phyloP scores from a whole-genome alignment of 768 basidiomycete species.

The Mycena olivaceomarginata region DNA sequence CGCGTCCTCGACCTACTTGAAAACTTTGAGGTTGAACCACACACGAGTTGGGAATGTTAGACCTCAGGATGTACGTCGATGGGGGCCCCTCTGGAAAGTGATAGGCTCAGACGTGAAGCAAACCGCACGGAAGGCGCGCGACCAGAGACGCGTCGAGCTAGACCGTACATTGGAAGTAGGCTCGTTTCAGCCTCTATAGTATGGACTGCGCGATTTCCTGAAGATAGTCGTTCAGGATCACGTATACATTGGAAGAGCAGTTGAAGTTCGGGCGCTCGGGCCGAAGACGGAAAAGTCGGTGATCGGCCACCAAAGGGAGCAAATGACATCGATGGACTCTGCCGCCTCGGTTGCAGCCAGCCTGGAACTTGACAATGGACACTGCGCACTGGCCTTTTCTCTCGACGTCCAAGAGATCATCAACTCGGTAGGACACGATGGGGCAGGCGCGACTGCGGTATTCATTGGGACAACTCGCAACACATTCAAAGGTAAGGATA shows the following conservation, averaged over 20 bases:
- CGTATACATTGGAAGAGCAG: neutral
- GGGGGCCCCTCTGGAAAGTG: constrained; percentile 49
- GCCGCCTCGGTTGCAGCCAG: constrained; percentile 66
- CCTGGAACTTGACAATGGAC: constrained; percentile 65
- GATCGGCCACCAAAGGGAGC: neutral
- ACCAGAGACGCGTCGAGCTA: constrained; percentile 13
- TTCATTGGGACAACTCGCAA: constrained; percentile 94
- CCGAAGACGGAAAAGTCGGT: neutral
- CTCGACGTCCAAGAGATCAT: constrained; percentile 78
- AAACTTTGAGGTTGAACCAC: neutral
- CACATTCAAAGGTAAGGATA: constrained; percentile 82
- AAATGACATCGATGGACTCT: constrained; percentile 1
- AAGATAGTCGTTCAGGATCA: no score
- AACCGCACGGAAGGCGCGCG: constrained; percentile 7
- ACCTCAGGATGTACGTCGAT: constrained; percentile 87
- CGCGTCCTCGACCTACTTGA: constrained; percentile 78
- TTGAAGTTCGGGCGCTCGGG: neutral
- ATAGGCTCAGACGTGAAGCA: constrained; percentile 31
- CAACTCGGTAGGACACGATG: constrained; percentile 76
- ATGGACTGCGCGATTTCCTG: no score
- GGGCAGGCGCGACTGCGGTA: constrained; percentile 82
- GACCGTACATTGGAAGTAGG: neutral
- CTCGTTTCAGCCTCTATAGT: no score
- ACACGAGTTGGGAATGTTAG: neutral
- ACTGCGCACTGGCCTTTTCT: constrained; percentile 75